These are phyloP conservation scores for Lizanozyma gosingica DNA, from an alignment of 1,139 yeast genomes.

Conservation along the genomic window DNA sequence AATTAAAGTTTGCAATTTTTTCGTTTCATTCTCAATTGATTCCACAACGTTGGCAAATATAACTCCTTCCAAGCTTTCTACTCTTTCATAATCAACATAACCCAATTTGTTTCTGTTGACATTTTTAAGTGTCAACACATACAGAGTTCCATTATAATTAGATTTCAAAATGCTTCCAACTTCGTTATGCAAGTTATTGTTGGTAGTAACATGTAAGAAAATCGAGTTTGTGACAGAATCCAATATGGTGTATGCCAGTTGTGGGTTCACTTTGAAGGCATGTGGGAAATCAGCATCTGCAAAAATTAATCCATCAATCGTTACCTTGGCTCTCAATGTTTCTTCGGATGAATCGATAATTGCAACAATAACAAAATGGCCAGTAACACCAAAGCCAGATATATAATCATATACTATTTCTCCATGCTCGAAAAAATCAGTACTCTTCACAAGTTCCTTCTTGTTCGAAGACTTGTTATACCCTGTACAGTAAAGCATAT, in stretches of 20 bases:
- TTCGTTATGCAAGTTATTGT: slow-evolving; percentile 41
- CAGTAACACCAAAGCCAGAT: slow-evolving; percentile 58
- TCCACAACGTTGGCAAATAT: slow-evolving; percentile 47
- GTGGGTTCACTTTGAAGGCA: slow-evolving; percentile 50
- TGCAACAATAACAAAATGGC: slow-evolving; percentile 69
- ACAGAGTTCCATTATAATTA: slow-evolving; percentile 92
- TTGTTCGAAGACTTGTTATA: slow-evolving; percentile 17
- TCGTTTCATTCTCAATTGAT: slow-evolving; percentile 28
- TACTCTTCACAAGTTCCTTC: slow-evolving; percentile 35
- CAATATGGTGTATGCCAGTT: slow-evolving; percentile 78
- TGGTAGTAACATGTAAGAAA: slow-evolving; percentile 76
- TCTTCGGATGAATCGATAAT: slow-evolving; percentile 29
- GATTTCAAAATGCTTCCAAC: slow-evolving; percentile 83
- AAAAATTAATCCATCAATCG: slow-evolving; percentile 73
- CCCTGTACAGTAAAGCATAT: slow-evolving; percentile 57
- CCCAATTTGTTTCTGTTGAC: slow-evolving; percentile 73
- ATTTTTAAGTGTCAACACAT: slow-evolving; percentile 58
- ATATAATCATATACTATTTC: slow-evolving; percentile 38
- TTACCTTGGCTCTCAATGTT: slow-evolving; percentile 57
- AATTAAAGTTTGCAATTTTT: slow-evolving; percentile 59
- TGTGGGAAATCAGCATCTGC: slow-evolving; percentile 78
- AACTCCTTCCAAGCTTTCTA: slow-evolving; percentile 85
- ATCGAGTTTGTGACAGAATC: slow-evolving; percentile 70
- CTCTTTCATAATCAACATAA: slow-evolving; percentile 81
- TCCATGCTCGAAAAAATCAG: slow-evolving; percentile 40